These are phyloP conservation scores for Kwoniella newhampshirensis DNA, from an alignment of 768 basidiomycete genomes.

Conservation along the genomic window DNA sequence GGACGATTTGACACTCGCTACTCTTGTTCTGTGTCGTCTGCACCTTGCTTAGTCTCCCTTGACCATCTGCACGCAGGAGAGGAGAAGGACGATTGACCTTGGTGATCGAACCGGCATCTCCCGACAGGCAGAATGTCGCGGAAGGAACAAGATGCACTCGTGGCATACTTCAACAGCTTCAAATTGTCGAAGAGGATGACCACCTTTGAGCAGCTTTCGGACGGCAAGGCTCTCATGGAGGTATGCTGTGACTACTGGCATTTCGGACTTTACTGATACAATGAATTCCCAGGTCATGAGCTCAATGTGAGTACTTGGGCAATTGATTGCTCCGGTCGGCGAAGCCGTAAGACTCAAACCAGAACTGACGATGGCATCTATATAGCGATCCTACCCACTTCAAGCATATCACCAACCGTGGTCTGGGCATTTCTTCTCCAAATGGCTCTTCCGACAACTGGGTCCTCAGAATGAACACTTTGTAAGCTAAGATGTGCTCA, in stretches of 20 bases:
- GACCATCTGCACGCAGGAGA: neutral
- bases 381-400: slow-evolving; percentile 42
- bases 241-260: slow-evolving; percentile 13
- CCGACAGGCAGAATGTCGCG: slow-evolving; percentile 37
- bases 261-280: neutral
- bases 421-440: slow-evolving; percentile 1
- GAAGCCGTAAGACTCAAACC: no score
- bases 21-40: neutral
- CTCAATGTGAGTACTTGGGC: slow-evolving; percentile 21
- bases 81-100: neutral
- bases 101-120: neutral
- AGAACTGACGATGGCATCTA: no score
- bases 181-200: slow-evolving; percentile 30
- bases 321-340: no score
- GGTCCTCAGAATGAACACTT: slow-evolving; percentile 43
- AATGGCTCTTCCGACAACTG: slow-evolving; percentile 37
- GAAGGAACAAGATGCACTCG: slow-evolving; percentile 41
- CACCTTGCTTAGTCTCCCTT: slow-evolving; percentile 1
- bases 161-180: slow-evolving; percentile 46
- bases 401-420: slow-evolving; percentile 26
- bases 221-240: slow-evolving; percentile 46
- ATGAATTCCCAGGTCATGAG: slow-evolving; percentile 24
- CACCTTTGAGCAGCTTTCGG: slow-evolving; percentile 38
- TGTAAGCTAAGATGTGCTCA: slow-evolving; percentile 34
- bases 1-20: no score